Base-by-base conservation (phyloP, 2,329 filamentous ascomycete genomes). In the Alternaria angustiovoidea region DNA sequence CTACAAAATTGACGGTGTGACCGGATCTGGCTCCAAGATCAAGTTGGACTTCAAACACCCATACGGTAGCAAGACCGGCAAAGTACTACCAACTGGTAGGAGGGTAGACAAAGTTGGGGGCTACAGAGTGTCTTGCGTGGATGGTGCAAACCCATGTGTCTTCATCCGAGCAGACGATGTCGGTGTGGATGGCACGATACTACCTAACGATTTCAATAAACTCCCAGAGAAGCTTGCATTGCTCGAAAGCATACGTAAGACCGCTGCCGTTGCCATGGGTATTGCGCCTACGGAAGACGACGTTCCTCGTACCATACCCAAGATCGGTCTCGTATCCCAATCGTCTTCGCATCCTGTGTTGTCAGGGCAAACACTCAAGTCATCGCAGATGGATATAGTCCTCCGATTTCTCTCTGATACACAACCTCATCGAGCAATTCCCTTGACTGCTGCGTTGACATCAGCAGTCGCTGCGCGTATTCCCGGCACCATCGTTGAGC, bases 1-100 rank as follows among this genome's bases (percentile, higher is more conserved):
- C 11, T 89, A 88, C 69, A 75, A 79, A 2, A 89, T 91, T 63
- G 88, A 89, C 68, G 89, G 89, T 0, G 89, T 91, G 0, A 79
- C 86, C 2, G 88, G 88, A 0, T 84, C 80, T 0, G 86, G 80
- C 0, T 84, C 88, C 0, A 82, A 81, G 53, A 84, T 91, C 55
- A 81, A 83, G 39, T 79, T 91, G 36, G 85, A 86, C 42, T 91
- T 91, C 67, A 74, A 88, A 6, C 76, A 87, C 42, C 89, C 89
- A 0, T 86, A 83, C 9, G 88, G 88, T 0, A 86, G 87, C 9
- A 87, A 87, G 70, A 91, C 89, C 0, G 87, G 88, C 2, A 85
- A 81, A 61, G 69, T 87, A 0, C 79, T 90, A 8, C 88, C 88
- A 0, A 91, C 89, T 0, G 87, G 87, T 0, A 85, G 83, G 39